Evolutionary conservation across 495 filamentous ascomycete species (phyloP), one percentile per base, ranked within the genome.

Genomic region (Ramalina peruviana): DNA sequence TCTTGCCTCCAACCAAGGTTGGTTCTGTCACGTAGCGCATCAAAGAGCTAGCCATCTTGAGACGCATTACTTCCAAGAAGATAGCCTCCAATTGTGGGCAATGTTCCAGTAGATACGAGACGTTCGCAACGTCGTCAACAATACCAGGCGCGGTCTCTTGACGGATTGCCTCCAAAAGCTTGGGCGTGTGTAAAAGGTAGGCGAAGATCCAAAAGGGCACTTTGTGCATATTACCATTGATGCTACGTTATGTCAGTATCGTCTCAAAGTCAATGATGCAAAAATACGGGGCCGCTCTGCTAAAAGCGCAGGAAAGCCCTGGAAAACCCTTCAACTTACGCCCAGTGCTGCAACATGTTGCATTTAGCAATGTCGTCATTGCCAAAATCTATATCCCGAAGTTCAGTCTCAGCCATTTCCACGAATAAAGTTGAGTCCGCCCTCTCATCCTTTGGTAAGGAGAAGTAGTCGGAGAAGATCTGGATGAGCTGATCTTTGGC

Each of bases 211-310:
- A 67, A 48, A 66, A 64, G 19, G 36, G 23, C 3, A 58, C 36
- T 46, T 59, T 65, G 52, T 51, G 55, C 6, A 58, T 46, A 33
- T 65, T 67, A 21, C 49, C 50, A 42, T 65, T 65, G 21, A 56
- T 51, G 3, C 51, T 54, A 27, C 6, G 21, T 15, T 17, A 47
- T 27, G 19, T 40, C 40, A 17, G 17, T 42, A 43, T 40, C 10
- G 46, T 11, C 6, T 25, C 16, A 40, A 36, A 4, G 1, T 11
- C 21, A n/a, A 1, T 25, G 10, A 7, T 20, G 52, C 41, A 13
- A 45, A 38, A 15, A 36, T 11, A 17, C 15, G n/a, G 10, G 27
- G 27, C 27, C 1, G 12, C 3, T 38, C 23, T 10, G n/a, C 13
- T 19, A 13, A 48, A n/a, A 27, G 6, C 16, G 9, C n/a, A 11